Conservation (phyloP, 2,329 filamentous ascomycete species). For the Monilinia fructigena region DNA sequence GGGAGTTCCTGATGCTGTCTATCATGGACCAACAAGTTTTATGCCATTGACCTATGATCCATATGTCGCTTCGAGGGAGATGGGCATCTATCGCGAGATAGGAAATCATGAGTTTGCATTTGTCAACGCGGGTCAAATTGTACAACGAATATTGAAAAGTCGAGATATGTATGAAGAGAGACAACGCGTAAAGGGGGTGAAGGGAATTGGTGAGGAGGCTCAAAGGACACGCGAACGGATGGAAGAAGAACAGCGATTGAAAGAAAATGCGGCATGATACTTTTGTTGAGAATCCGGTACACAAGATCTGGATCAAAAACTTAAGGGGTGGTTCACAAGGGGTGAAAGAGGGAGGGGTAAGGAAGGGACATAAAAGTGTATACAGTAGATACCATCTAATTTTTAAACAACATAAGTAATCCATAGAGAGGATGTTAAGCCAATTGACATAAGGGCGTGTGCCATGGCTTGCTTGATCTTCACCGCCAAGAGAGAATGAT, state of each 20-base stretch:
- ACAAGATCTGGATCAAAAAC: background rate
- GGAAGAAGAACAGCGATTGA: slow-evolving; percentile 46
- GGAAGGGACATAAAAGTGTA: background rate
- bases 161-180: slow-evolving; percentile 86
- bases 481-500: background rate
- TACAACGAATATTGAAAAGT: slow-evolving; percentile 84
- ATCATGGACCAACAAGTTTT: slow-evolving; percentile 94
- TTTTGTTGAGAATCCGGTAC: background rate
- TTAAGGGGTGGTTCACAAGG: background rate
- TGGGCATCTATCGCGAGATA: slow-evolving; percentile 83
- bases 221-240: slow-evolving; percentile 60
- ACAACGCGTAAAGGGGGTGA: slow-evolving; percentile 85
- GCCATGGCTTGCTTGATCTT: background rate
- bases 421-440: background rate
- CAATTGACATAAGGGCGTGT: background rate
- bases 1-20: slow-evolving; percentile 75
- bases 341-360: background rate
- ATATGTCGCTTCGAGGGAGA: slow-evolving; percentile 74
- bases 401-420: slow-evolving; percentile 1
- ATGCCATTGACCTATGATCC: slow-evolving; percentile 66
- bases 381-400: slow-evolving; percentile 12
- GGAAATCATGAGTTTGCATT: slow-evolving; percentile 74
- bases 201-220: slow-evolving; percentile 72
- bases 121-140: slow-evolving; percentile 91
- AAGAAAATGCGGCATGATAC: slow-evolving; percentile 27